Evolutionary conservation across 352 stramenopile genomes (phyloP).

Genomic region (Phytophthora brassicae): DNA sequence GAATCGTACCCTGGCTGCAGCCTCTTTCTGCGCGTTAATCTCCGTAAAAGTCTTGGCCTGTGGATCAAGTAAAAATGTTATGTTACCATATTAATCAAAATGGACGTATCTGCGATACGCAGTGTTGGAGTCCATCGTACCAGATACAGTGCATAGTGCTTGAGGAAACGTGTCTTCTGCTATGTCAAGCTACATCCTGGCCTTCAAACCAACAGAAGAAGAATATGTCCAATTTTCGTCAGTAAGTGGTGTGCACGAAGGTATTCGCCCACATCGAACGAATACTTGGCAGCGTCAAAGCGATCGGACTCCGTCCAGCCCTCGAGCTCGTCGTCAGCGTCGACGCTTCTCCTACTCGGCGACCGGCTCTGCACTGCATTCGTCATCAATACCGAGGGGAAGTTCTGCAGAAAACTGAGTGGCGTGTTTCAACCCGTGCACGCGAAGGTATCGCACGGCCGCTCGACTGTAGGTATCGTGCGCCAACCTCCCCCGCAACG

Average conservation of each 20-base stretch:
- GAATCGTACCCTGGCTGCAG: slow-evolving; percentile 56
- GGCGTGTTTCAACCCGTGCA: slow-evolving; percentile 65
- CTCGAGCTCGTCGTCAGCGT: slow-evolving; percentile 13
- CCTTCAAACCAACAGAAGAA: neutral
- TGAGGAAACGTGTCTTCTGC: slow-evolving; percentile 67
- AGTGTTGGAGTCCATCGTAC: too few relatives aligned
- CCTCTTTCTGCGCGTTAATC: slow-evolving; percentile 55
- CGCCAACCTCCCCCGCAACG: slow-evolving; percentile 53
- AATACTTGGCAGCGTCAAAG: slow-evolving; percentile 68
- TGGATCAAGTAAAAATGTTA: too few relatives aligned
- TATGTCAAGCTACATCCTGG: neutral
- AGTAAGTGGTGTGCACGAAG: slow-evolving; percentile 74
- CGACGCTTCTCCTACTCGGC: neutral
- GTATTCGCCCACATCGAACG: slow-evolving; percentile 75
- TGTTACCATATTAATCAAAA: too few relatives aligned
- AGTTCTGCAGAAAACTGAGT: slow-evolving; percentile 77
- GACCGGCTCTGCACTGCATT: slow-evolving; percentile 23
- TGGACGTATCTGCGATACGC: too few relatives aligned
- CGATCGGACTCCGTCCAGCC: slow-evolving; percentile 35
- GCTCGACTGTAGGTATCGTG: slow-evolving; percentile 52
- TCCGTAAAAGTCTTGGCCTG: slow-evolving; percentile 47
- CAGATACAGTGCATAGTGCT: slow-evolving; percentile 76
- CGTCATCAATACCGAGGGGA: slow-evolving; percentile 64
- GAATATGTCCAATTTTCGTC: neutral
- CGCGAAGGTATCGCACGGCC: slow-evolving; percentile 50